A percentile compares a stretch with the other conserved stretches of the same genome.
Conservation (phyloP, 1,139 yeast species). For the Diutina ranongensis region DNA sequence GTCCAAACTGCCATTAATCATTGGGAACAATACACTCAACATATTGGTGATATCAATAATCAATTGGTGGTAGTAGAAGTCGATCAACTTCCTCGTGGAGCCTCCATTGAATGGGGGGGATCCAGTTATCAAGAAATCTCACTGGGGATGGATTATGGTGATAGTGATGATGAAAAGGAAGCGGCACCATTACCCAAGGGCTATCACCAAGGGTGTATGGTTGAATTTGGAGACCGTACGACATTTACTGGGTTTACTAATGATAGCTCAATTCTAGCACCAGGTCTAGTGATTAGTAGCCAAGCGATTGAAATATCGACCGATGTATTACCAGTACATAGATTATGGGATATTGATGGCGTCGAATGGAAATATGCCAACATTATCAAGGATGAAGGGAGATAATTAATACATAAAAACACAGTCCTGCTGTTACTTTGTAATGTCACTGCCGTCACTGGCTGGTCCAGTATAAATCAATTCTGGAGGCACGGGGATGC, state of each 20-base stretch:
- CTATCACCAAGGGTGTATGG: background rate
- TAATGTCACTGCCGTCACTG: constrained; percentile 3
- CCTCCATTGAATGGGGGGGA: constrained; percentile 75
- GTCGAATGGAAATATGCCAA: background rate
- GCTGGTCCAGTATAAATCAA: constrained; percentile 30
- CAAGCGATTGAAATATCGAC: too few relatives aligned
- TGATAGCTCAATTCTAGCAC: background rate
- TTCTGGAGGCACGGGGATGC: constrained; percentile 28
- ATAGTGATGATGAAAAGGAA: constrained; percentile 25
- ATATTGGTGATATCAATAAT: constrained; percentile 11
- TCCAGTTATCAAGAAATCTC: constrained; percentile 25
- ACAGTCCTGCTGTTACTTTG: background rate
- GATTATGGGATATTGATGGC: background rate
- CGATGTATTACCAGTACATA: background rate
- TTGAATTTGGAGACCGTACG: background rate
- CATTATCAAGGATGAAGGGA: background rate
- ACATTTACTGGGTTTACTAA: constrained; percentile 2
- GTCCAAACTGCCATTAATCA: constrained; percentile 10
- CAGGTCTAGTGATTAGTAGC: background rate
- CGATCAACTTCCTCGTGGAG: constrained; percentile 52
- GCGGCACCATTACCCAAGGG: background rate
- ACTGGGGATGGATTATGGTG: constrained; percentile 25
- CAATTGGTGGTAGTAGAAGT: constrained; percentile 47
- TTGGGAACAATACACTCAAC: constrained; percentile 7
- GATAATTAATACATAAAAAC: background rate